Base-by-base conservation (phyloP, 805 yeast species). In the Ogataea dorogensis region DNA sequence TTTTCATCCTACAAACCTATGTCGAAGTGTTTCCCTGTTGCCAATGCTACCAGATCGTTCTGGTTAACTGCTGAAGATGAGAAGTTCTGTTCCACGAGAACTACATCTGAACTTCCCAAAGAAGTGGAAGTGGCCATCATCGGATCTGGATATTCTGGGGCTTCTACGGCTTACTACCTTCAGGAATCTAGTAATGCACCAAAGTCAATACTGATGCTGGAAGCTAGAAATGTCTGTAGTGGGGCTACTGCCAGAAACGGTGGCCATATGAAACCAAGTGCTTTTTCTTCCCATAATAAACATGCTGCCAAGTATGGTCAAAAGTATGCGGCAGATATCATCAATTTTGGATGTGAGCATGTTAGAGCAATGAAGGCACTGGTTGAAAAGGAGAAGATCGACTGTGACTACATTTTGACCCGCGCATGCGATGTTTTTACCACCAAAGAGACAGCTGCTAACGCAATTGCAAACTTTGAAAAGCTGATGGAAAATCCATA, bases 211-310 rank as follows among this genome's bases (percentile, higher is more conserved):
- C 20, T 43, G 11, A n/a, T 47, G 17, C 23, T 44, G 20, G 49
- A 44, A 26, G 49, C 49, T 14, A 54, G 65, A 32, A 67, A 65
- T 28, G 51, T 54, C 4, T 60, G 62, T 31, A 61, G 65, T 6
- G 59, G 54, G 12, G 75, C 75, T 7, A 66, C 72, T 2, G 75
- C 73, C 6, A 53, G 75, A 36, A 70, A 70, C 33, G 74, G 75
- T 17, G 75, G 75, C 1, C 75, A 70, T 44, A 44, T 71, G 30
- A 63, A 66, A 28, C n/a, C n/a, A n/a, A 69, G 71, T 14, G 50
- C 38, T 27, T 43, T 43, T 22, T 49, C 53, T 34, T 41, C 43
- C 27, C 40, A 33, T 12, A 53, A 53, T 16, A 27, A 41, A 12
- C 31, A 33, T 10, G 51, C 33, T 32, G 38, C 38, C n/a, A 15